Evolutionary conservation across 352 stramenopile genomes (phyloP).

Genomic region (Globisporangium acanthophoron): DNA sequence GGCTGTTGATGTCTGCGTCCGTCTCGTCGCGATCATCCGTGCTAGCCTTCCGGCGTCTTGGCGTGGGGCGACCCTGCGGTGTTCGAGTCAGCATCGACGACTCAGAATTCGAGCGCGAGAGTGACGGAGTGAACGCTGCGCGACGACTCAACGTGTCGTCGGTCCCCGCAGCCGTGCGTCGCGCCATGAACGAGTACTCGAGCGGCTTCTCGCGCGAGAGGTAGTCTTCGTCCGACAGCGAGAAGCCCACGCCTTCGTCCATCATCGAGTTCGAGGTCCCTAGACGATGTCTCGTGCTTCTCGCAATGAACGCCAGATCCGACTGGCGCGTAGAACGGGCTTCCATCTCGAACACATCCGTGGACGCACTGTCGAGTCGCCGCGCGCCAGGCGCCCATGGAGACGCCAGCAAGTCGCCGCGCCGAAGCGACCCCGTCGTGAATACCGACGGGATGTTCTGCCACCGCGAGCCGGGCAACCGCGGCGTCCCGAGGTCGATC

Average conservation of each 20-base stretch:
- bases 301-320: slow-evolving; percentile 17
- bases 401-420: slow-evolving; percentile 42
- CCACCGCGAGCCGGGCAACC: slow-evolving; percentile 21
- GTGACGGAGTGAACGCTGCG: neutral
- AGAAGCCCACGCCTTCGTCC: slow-evolving; percentile 34
- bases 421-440: slow-evolving; percentile 14
- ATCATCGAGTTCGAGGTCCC: slow-evolving; percentile 20
- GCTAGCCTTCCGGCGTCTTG: slow-evolving; percentile 7
- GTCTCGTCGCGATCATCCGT: slow-evolving; percentile 5
- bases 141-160: slow-evolving; percentile 11
- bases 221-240: slow-evolving; percentile 69
- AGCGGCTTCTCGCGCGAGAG: slow-evolving; percentile 46
- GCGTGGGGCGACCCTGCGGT: slow-evolving; percentile 1
- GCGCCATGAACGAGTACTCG: slow-evolving; percentile 19
- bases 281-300: slow-evolving; percentile 29
- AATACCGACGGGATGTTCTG: slow-evolving; percentile 26
- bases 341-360: slow-evolving; percentile 24
- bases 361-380: slow-evolving; percentile 4
- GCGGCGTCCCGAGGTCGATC: slow-evolving; percentile 16
- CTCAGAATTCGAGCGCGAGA: slow-evolving; percentile 17
- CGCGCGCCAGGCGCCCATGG: slow-evolving; percentile 23
- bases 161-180: neutral
- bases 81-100: slow-evolving; percentile 13
- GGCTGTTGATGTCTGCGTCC: neutral
- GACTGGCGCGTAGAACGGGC: slow-evolving; percentile 17